Evolutionary conservation across 1,139 yeast genomes (phyloP), one percentile per base, ranked within the genome.

Genomic region (Geotrichum citri-aurantii): DNA sequence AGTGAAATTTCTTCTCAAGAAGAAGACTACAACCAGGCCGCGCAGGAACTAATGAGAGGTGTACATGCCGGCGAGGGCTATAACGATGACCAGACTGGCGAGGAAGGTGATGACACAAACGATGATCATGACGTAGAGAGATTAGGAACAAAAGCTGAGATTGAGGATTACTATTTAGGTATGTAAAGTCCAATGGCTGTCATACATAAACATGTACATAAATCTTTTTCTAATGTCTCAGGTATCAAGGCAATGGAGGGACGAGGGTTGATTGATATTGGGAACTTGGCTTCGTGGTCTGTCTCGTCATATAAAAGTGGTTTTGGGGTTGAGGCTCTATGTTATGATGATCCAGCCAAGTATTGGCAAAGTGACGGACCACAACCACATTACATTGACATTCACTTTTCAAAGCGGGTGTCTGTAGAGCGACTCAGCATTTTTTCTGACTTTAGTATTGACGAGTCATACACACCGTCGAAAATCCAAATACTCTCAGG

Each of bases 351-450:
- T 19, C 88, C 95, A 0, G 79, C 80, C 48, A 75, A 85, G 2
- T 92, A 79, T 70, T 95, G 99, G 99, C 99, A 95, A 71, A 88
- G 96, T 56, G 99, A 95, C 71, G 99, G 98, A 37, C 79, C 82
- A n/a, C 91, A 86, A 65, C 99, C 99, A 0, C 99, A 95, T 73
- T 77, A 78, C 33, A 77, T 93, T 14, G 88, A 89, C 55, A 81
- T 91, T 2, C 95, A 85, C 67, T 95, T 95, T 70, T 80, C 93
- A 48, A 91, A 88, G 68, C 79, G 83, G 58, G 95, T 92, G 5
- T 78, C 85, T 23, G 74, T 95, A 4, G 84, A 85, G 60, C 73
- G 90, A 59, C 75, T 95, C 3, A 83, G 91, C 0, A 70, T 95
- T 19, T 95, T 86, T 77, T 77, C 85, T 52, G 84, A 86, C 70